Percentiles rank a stretch among this genome's conserved stretches.
These are phyloP conservation scores for Diaporthe vexans DNA, from an alignment of 2,329 filamentous ascomycete species.

Conservation along the genomic window DNA sequence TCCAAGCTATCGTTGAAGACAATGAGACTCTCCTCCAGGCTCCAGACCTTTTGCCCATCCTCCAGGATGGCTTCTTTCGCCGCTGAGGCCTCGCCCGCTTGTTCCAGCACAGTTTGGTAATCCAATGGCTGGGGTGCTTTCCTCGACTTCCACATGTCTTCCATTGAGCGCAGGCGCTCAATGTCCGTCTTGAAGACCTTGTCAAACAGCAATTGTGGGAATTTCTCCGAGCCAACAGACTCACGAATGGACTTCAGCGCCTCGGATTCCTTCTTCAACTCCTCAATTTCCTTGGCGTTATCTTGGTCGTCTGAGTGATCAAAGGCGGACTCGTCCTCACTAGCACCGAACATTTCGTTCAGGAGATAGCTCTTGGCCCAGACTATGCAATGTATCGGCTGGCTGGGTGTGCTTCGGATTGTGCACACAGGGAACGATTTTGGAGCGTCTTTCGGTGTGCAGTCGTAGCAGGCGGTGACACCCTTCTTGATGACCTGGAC, in stretches of 20 bases:
- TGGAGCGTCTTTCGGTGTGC: slow-evolving; percentile 87
- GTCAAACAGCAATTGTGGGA: slow-evolving; percentile 85
- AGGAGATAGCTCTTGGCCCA: slow-evolving; percentile 98
- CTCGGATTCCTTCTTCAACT: slow-evolving; percentile 85
- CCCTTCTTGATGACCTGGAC: slow-evolving; percentile 97
- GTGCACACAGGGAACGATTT: slow-evolving; percentile 98
- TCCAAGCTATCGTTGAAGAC: slow-evolving; percentile 89
- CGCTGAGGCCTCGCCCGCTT: slow-evolving; percentile 64
- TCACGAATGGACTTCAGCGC: slow-evolving; percentile 87
- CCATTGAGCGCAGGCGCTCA: slow-evolving; percentile 83
- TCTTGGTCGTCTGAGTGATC: slow-evolving; percentile 86
- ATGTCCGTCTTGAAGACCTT: slow-evolving; percentile 95
- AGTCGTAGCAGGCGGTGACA: slow-evolving; percentile 95
- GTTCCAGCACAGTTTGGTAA: slow-evolving; percentile 72
- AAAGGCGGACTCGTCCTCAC: slow-evolving; percentile 86
- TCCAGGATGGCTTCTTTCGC: slow-evolving; percentile 68
- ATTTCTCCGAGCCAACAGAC: slow-evolving; percentile 83
- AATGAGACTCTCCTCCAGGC: slow-evolving; percentile 83
- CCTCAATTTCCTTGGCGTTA: slow-evolving; percentile 89
- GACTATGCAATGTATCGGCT: slow-evolving; percentile 98
- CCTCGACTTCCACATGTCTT: slow-evolving; percentile 95
- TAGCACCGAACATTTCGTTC: slow-evolving; percentile 92
- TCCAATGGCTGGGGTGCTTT: slow-evolving; percentile 80
- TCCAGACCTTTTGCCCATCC: slow-evolving; percentile 85
- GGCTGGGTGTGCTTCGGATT: slow-evolving; percentile 94